phyloP scores from a whole-genome alignment of 148 eudicot genomes.

The Camellia granthamiana region DNA sequence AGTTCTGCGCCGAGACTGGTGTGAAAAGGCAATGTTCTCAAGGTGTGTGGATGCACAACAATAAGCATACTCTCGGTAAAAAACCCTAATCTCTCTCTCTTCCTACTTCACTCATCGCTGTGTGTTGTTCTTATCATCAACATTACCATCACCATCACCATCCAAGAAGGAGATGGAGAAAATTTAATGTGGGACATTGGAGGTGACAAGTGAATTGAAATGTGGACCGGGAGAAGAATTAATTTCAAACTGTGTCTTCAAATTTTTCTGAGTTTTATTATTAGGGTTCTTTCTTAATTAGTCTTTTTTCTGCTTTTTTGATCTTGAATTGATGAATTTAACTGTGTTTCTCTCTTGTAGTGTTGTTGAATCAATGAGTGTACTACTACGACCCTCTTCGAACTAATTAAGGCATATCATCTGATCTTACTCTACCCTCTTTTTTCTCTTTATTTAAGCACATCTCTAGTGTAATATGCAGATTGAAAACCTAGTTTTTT shows the following conservation, averaged over 20 bases:
- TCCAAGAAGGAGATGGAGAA: neutral
- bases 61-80: slow-evolving; percentile 66
- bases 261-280: neutral
- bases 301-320: neutral
- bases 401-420: neutral
- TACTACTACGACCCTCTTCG: neutral
- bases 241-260: neutral
- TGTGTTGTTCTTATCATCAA: neutral
- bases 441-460: too few relatives aligned
- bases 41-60: slow-evolving; percentile 65
- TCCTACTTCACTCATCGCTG: neutral
- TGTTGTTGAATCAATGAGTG: neutral
- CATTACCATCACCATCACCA: neutral
- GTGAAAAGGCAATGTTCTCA: slow-evolving; percentile 49
- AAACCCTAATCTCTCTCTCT: slow-evolving; percentile 30
- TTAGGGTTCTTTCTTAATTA: neutral
- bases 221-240: neutral
- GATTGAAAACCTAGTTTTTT: too few relatives aligned
- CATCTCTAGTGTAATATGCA: neutral
- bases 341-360: neutral
- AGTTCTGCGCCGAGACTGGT: slow-evolving; percentile 40
- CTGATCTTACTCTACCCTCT: neutral
- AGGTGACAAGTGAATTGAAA: neutral
- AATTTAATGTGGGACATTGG: neutral
- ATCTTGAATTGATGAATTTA: neutral